Conservation (phyloP, 1,284 basidiomycete genomes). For the Somion occarium region DNA sequence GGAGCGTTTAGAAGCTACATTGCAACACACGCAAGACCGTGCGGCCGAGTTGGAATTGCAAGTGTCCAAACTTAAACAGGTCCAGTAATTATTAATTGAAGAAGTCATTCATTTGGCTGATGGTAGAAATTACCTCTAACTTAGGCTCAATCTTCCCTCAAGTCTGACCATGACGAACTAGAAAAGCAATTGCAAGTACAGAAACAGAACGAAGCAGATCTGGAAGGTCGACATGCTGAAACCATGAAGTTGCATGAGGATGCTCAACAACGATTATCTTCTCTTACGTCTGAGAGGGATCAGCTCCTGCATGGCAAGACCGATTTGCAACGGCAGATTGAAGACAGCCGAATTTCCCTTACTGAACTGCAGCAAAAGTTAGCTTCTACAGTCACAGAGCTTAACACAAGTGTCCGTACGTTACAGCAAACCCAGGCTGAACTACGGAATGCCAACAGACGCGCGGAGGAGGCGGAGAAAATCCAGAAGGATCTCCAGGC, state of each 20-base stretch:
- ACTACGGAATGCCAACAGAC: conserved; percentile 51
- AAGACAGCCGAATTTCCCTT: conserved; percentile 39
- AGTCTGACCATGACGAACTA: conserved; percentile 54
- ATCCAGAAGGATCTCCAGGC: conserved; percentile 64
- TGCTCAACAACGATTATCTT: conserved; percentile 38
- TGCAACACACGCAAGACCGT: conserved; percentile 74
- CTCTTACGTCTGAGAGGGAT: conserved; percentile 42
- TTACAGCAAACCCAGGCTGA: conserved; percentile 59
- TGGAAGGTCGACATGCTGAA: conserved; percentile 39
- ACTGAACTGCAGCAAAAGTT: conserved; percentile 55
- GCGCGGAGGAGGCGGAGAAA: conserved; percentile 70
- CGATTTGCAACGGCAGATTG: conserved; percentile 41
- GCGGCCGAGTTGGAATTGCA: conserved; percentile 79
- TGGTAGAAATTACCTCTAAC: conserved; percentile 4
- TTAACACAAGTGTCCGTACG: conserved; percentile 48
- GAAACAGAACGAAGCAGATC: conserved; percentile 36
- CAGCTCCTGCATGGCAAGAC: conserved; percentile 43
- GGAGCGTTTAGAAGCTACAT: conserved; percentile 62
- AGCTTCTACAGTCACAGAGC: conserved; percentile 46
- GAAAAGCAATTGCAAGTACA: conserved; percentile 36
- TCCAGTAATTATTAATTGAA: conserved; percentile 18
- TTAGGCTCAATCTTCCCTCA: conserved; percentile 54
- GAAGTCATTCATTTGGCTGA: not conserved
- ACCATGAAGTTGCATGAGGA: conserved; percentile 39
- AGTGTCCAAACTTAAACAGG: conserved; percentile 72